Conservation (phyloP, 495 filamentous ascomycete genomes). For the Haplographium delicatum region DNA sequence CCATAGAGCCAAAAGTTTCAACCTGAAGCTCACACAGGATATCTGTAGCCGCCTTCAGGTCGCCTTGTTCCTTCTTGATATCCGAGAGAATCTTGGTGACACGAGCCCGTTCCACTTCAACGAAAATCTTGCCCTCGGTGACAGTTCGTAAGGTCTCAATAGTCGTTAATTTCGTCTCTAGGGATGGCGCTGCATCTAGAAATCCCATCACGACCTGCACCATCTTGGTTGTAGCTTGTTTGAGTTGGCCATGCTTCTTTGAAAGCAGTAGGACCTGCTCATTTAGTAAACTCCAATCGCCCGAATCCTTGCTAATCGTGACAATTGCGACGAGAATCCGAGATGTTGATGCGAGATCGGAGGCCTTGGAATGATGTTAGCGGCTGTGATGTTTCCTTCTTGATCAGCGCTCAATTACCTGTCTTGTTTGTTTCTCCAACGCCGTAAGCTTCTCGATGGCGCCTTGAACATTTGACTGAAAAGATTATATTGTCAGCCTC, state of each 20-base stretch:
- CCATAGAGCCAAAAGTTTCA: conserved; percentile 98
- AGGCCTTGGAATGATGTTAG: conserved; percentile 54
- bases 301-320: conserved; percentile 87
- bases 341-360: conserved; percentile 91
- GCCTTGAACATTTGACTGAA: conserved; percentile 74
- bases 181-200: conserved; percentile 68
- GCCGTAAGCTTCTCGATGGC: conserved; percentile 89
- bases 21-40: conserved; percentile 96
- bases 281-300: conserved; percentile 88
- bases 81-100: conserved; percentile 91
- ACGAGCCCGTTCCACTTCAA: conserved; percentile 95
- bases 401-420: no score
- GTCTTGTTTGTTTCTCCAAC: conserved; percentile 93
- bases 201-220: conserved; percentile 94
- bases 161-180: conserved; percentile 83
- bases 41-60: conserved; percentile 82
- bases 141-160: conserved; percentile 95
- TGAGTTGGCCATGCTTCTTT: conserved; percentile 99
- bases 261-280: conserved; percentile 93
- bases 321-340: conserved; percentile 81
- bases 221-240: conserved; percentile 98
- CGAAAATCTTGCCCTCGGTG: conserved; percentile 99
- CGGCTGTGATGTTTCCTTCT: no score
- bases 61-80: conserved; percentile 93
- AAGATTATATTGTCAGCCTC: conserved; percentile 17